Evolutionary conservation across 225 moss, liverwort and hornwort species (phyloP), one percentile per base, ranked within the genome.

Genomic region (Climacium dendroides): DNA sequence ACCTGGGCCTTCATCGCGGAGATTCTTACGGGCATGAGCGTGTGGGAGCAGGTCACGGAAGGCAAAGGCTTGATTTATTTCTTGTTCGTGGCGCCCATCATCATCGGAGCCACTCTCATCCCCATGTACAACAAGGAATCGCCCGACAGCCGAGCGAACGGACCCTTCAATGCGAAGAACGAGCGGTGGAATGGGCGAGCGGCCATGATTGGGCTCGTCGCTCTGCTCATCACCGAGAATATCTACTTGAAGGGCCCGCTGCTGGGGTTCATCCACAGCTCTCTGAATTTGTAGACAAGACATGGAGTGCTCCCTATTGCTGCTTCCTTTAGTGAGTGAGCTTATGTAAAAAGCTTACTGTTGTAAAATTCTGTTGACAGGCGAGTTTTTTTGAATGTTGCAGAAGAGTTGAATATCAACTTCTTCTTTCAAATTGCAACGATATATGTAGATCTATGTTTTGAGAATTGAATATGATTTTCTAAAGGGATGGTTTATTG

Each of bases 151-250:
- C 88, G 89, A 8, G 75, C 82, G 29, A 85, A 57, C 2, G 93
- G 90, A 5, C 97, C 96, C 2, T 96, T 97, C 92, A 93, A 97
- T n/a, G 96, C 96, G 4, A 88, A 92, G 55, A 89, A 82, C 13
- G 96, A 96, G 91, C 80, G 96, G 34, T 96, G 96, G 96, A 97
- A 97, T 25, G 96, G 96, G 23, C 88, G 96, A 12, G 88, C 90
- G 6, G 95, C 96, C n/a, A 97, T 97, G 96, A 90, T 97, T 29
- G 94, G 96, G 9, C 89, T 97, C 4, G 70, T 96, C 1, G 74
- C 94, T 14, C 48, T 95, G 43, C 89, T 95, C 32, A 60, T 93
- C 28, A 94, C 97, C 22, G 92, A 92, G 80, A 89, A 92, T 3
- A 90, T 92, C 1, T 91, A 89, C 37, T 78, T 90, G 69, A 90